phyloP scores from a whole-genome alignment of 495 filamentous ascomycete genomes.

The Podospora comata region DNA sequence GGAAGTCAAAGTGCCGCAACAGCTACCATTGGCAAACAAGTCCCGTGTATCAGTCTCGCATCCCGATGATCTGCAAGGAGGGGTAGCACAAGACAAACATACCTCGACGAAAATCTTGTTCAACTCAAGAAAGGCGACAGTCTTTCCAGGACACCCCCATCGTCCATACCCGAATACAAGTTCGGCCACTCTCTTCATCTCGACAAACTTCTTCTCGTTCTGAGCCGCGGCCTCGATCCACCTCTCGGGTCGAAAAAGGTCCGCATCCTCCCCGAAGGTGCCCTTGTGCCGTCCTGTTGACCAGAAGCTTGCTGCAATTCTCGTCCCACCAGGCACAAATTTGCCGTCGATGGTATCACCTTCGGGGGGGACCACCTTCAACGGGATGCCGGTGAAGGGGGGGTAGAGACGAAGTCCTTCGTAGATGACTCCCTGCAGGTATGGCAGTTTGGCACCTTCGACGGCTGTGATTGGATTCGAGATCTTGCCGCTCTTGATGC shows the following conservation, averaged over 20 bases:
- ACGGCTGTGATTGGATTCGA: slow-evolving; percentile 39
- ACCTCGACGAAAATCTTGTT: slow-evolving; percentile 60
- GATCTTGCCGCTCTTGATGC: slow-evolving; percentile 34
- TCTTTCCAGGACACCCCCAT: slow-evolving; percentile 46
- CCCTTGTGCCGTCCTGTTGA: slow-evolving; percentile 28
- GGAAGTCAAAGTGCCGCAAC: slow-evolving; percentile 53
- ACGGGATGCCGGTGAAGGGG: slow-evolving; percentile 35
- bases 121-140: slow-evolving; percentile 46
- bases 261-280: slow-evolving; percentile 32
- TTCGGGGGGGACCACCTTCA: slow-evolving; percentile 47
- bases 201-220: slow-evolving; percentile 34
- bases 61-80: neutral
- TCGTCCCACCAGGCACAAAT: slow-evolving; percentile 52
- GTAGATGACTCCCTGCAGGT: slow-evolving; percentile 50
- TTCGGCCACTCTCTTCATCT: slow-evolving; percentile 40
- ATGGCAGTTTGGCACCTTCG: slow-evolving; percentile 43
- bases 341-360: slow-evolving; percentile 51
- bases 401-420: slow-evolving; percentile 50
- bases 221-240: slow-evolving; percentile 48
- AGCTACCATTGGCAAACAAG: slow-evolving; percentile 34
- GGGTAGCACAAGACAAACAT: slow-evolving; percentile 5
- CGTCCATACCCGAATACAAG: slow-evolving; percentile 44
- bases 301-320: slow-evolving; percentile 48
- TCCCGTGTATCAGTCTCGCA: slow-evolving; percentile 12
- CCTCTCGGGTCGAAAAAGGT: slow-evolving; percentile 53